phyloP scores from a whole-genome alignment of 2,329 filamentous ascomycete species.

The Colletotrichum camelliae region DNA sequence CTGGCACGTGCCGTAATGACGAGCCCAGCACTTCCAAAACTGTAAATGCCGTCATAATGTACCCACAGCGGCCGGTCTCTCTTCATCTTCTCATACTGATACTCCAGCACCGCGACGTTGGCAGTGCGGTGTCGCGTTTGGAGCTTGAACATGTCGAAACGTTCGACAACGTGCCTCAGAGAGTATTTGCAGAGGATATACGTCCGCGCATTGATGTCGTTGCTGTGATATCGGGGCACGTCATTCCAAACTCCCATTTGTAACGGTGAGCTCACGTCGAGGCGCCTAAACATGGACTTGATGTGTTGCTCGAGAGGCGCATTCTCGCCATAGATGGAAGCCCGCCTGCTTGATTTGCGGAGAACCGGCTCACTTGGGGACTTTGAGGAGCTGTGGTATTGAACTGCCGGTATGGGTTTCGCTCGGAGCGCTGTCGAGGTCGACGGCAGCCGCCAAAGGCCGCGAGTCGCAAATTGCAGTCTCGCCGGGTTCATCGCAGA shows the following conservation, averaged over 20 bases:
- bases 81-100: conserved; percentile 1
- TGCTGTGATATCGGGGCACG: not conserved
- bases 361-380: not conserved
- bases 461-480: not conserved
- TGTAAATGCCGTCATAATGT: not conserved
- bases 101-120: not conserved
- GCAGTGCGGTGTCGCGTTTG: not conserved
- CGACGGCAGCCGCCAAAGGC: not conserved
- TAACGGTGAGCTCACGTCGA: not conserved
- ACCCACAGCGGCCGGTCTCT: not conserved
- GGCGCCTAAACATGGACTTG: not conserved
- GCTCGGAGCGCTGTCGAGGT: not conserved
- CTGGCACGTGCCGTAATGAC: not conserved
- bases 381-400: not conserved
- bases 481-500: conserved; percentile 3
- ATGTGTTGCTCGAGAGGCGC: not conserved
- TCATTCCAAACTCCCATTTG: not conserved
- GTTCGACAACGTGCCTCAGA: not conserved
- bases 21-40: not conserved
- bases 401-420: not conserved
- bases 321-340: not conserved
- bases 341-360: not conserved
- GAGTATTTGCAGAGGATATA: not conserved
- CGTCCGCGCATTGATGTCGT: not conserved
- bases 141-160: not conserved